phyloP scores from a whole-genome alignment of 306 rosid species.

The Amphicarpaea edgeworthii region DNA sequence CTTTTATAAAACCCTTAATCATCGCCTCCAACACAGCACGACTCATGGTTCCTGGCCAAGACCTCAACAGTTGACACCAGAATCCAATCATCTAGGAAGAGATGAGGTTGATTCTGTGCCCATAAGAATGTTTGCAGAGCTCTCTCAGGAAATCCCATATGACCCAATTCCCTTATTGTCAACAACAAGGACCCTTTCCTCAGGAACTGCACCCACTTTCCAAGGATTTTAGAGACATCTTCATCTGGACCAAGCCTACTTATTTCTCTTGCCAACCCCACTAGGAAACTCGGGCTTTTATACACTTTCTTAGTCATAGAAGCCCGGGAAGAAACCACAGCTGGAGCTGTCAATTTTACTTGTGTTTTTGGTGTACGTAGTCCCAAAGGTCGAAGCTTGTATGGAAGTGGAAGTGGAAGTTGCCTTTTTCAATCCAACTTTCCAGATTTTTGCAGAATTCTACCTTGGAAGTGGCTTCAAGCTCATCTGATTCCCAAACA shows the following conservation, averaged over 20 bases:
- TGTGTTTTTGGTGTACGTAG: slow-evolving; percentile 70
- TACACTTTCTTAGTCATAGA: slow-evolving; percentile 56
- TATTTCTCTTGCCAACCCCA: slow-evolving; percentile 78
- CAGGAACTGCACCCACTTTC: slow-evolving; percentile 64
- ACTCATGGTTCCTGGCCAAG: slow-evolving; percentile 75
- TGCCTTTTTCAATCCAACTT: slow-evolving; percentile 68
- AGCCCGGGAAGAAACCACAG: slow-evolving; percentile 53
- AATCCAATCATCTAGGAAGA: slow-evolving; percentile 85
- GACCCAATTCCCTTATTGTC: slow-evolving; percentile 88
- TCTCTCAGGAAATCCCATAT: slow-evolving; percentile 74
- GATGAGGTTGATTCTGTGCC: slow-evolving; percentile 79
- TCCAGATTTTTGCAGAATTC: slow-evolving; percentile 88
- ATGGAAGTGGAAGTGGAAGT: slow-evolving; percentile 83
- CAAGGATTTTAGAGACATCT: slow-evolving; percentile 72
- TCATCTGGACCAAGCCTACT: slow-evolving; percentile 60
- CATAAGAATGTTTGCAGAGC: slow-evolving; percentile 84
- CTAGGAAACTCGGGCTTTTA: slow-evolving; percentile 70
- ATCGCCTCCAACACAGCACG: slow-evolving; percentile 78
- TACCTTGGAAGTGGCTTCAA: slow-evolving; percentile 89
- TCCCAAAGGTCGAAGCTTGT: slow-evolving; percentile 75
- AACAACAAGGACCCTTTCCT: slow-evolving; percentile 80
- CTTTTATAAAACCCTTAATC: slow-evolving; percentile 82
- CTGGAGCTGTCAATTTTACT: slow-evolving; percentile 52
- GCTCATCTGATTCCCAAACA: slow-evolving; percentile 77
- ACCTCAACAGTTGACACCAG: slow-evolving; percentile 81